phyloP scores from a whole-genome alignment of 2,329 filamentous ascomycete species.

The Amphichorda felina region DNA sequence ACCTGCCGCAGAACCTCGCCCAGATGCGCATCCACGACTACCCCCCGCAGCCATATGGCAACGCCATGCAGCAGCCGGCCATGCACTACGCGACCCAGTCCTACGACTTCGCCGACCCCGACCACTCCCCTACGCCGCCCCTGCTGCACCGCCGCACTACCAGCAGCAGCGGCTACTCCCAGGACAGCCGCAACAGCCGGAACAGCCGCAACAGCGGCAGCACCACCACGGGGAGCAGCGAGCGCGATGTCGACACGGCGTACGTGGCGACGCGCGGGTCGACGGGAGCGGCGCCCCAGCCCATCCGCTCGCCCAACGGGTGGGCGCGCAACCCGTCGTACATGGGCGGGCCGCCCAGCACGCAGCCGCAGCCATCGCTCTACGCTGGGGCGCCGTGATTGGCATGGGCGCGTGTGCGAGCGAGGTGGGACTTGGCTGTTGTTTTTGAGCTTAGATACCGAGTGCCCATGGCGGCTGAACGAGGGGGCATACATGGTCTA shows the following conservation, averaged over 20 bases:
- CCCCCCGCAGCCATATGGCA: background rate
- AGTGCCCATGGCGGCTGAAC: no score
- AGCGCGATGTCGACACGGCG: conserved; percentile 4
- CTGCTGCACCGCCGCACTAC: conserved; percentile 12
- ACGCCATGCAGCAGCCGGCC: no score
- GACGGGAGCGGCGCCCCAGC: conserved; percentile 1
- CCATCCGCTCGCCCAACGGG: conserved; percentile 1
- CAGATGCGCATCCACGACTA: conserved; percentile 9
- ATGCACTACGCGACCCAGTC: background rate
- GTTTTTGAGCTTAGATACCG: background rate
- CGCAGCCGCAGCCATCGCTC: background rate
- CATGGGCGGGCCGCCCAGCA: conserved; percentile 2
- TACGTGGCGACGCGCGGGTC: background rate
- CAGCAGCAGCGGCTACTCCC: conserved; percentile 22
- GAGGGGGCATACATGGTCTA: background rate
- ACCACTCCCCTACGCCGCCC: background rate
- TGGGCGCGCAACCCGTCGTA: background rate
- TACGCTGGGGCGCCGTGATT: conserved; percentile 1
- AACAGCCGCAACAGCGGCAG: conserved; percentile 10
- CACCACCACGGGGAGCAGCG: conserved; percentile 11
- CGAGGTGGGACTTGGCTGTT: no score
- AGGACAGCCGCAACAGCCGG: conserved; percentile 18
- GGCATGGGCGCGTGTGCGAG: no score
- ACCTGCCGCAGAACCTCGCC: conserved; percentile 7
- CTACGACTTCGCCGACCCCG: background rate